Percentiles rank a stretch among this genome's conserved stretches.
These are phyloP conservation scores for Lactarius evosmus DNA, from an alignment of 768 basidiomycete species.

Conservation along the genomic window DNA sequence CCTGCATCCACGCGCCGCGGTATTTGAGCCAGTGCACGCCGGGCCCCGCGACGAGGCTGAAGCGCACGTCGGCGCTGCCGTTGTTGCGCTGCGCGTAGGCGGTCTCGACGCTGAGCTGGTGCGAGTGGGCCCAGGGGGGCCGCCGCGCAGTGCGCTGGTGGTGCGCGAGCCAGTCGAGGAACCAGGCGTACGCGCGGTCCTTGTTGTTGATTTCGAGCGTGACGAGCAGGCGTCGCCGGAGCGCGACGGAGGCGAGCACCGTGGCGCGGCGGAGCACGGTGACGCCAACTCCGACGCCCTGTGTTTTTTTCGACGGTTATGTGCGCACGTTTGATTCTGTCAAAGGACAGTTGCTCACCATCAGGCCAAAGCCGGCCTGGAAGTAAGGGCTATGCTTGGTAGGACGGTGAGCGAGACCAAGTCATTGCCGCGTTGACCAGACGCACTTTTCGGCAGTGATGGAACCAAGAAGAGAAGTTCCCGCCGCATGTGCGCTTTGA, in stretches of 20 bases:
- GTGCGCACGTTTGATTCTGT: neutral
- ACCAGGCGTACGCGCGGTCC: slow-evolving; percentile 94
- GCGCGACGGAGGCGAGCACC: slow-evolving; percentile 64
- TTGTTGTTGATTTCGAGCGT: slow-evolving; percentile 95
- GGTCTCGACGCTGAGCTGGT: slow-evolving; percentile 94
- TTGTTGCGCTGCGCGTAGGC: slow-evolving; percentile 85
- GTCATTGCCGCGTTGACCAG: neutral
- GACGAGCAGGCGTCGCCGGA: slow-evolving; percentile 88
- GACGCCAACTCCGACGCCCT: slow-evolving; percentile 91
- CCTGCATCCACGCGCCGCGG: slow-evolving; percentile 93
- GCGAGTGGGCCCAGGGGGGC: slow-evolving; percentile 63
- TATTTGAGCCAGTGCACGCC: slow-evolving; percentile 94
- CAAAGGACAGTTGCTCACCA: slow-evolving; percentile 54
- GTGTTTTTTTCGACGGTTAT: neutral
- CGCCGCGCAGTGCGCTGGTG: slow-evolving; percentile 38
- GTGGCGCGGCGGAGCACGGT: slow-evolving; percentile 69
- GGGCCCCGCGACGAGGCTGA: slow-evolving; percentile 93
- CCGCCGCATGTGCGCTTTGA: neutral
- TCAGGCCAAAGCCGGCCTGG: slow-evolving; percentile 95
- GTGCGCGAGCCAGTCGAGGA: slow-evolving; percentile 91
- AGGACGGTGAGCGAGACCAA: slow-evolving; percentile 6
- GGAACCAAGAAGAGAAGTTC: slow-evolving; percentile 16
- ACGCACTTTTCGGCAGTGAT: slow-evolving; percentile 69
- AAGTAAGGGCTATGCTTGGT: slow-evolving; percentile 82
- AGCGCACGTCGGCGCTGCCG: slow-evolving; percentile 84